Conservation (phyloP, 495 filamentous ascomycete genomes). For the Hyaloscypha hepaticicola region DNA sequence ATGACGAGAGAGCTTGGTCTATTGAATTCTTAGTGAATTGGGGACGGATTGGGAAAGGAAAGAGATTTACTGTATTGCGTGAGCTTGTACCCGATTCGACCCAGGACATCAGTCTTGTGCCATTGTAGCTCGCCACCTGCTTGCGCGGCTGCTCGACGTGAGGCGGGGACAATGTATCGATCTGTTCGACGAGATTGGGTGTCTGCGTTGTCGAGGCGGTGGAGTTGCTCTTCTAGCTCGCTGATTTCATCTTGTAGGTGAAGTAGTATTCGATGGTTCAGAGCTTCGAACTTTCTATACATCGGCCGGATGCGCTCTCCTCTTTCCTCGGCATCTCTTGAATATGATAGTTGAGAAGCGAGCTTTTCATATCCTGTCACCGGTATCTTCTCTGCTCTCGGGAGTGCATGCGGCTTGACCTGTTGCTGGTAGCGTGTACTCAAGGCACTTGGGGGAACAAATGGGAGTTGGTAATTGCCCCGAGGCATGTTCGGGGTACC, state of each 20-base stretch:
- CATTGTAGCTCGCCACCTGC: slow-evolving; percentile 65
- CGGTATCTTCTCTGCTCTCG: slow-evolving; percentile 25
- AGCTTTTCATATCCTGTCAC: slow-evolving; percentile 31
- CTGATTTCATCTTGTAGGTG: slow-evolving; percentile 85
- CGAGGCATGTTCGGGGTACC: slow-evolving; percentile 25
- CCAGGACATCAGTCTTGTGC: slow-evolving; percentile 67
- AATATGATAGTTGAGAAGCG: slow-evolving; percentile 21
- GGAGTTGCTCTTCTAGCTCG: slow-evolving; percentile 74
- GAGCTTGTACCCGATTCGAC: slow-evolving; percentile 69
- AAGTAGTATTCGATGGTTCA: slow-evolving; percentile 83
- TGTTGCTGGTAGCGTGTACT: slow-evolving; percentile 19
- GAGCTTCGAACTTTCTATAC: slow-evolving; percentile 78
- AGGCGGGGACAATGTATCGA: slow-evolving; percentile 56
- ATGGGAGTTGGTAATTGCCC: slow-evolving; percentile 9
- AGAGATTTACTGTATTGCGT: slow-evolving; percentile 75
- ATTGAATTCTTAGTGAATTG: slow-evolving; percentile 12
- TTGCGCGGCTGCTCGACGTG: slow-evolving; percentile 65
- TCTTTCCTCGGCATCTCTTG: slow-evolving; percentile 13
- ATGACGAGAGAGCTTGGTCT: slow-evolving; percentile 73
- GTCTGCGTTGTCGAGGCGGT: slow-evolving; percentile 68
- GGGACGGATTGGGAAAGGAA: not conserved
- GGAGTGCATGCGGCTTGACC: slow-evolving; percentile 11
- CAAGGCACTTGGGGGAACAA: slow-evolving; percentile 17
- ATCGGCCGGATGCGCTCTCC: slow-evolving; percentile 57
- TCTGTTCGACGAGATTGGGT: slow-evolving; percentile 59